Evolutionary conservation across 768 basidiomycete species (phyloP), one percentile per base, ranked within the genome.

Genomic region (Lactarius hengduanensis): DNA sequence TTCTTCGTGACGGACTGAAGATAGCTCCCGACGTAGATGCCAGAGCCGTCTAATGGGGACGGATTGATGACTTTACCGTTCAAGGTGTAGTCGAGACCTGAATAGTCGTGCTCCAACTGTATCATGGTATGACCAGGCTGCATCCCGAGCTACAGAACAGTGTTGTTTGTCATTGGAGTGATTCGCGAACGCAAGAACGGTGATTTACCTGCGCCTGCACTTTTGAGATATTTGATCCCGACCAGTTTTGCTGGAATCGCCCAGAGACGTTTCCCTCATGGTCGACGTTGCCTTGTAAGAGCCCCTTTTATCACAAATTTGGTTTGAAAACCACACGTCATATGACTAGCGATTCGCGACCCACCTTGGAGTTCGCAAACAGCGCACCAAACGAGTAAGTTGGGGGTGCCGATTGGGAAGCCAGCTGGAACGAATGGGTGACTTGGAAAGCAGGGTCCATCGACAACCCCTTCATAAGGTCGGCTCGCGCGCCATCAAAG

Each of bases 371-470:
- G 73, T 89, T 96, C 16, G 91, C 95, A 78, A 90, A 98, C 59
- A 97, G 85, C 11, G 95, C 94, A 64, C 91, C 92, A 75, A 98
- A 98, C 77, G 94, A 95, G 78, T 99, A 99, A 36, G 90, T 90
- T 16, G 96, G 84, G 1, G 93, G 85, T 0, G 82, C 77, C n/a
- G 88, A 85, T 76, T 91, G 90, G 22, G 93, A 94, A 22, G 94
- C 97, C 64, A 98, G 81, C 66, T 88, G 83, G 79, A 99, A 98
- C 28, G 94, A 92, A 77, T 99, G 97, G 67, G 95, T 96, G 72
- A 98, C 91, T 81, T 98, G 96, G 85, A 98, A 98, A 59, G 92
- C 86, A n/a, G 97, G 97, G 76, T 87, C 92, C 76, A 90, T 83
- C 34, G 94, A 96, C 72, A 98, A 82, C 72, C 85, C 89, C 80